Evolutionary conservation across 2,329 filamentous ascomycete genomes (phyloP).

Genomic region (Fusarium decemcellulare): DNA sequence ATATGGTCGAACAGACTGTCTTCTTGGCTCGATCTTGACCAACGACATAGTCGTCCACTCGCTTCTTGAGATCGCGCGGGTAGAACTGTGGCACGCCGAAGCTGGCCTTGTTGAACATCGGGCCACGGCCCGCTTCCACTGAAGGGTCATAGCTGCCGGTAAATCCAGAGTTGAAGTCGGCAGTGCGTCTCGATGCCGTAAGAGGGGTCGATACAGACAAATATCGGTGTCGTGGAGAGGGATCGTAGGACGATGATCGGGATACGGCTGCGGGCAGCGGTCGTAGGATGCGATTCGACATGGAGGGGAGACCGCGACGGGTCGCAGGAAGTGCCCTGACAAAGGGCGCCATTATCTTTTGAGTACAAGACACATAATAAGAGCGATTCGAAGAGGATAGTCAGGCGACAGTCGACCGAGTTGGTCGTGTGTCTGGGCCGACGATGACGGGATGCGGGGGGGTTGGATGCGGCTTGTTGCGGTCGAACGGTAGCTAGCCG

Average conservation of each 20-base stretch:
- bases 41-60: conserved; percentile 96
- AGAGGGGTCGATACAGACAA: conserved; percentile 44
- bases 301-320: conserved; percentile 27
- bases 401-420: conserved; percentile 41
- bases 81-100: conserved; percentile 76
- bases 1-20: conserved; percentile 91
- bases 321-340: conserved; percentile 40
- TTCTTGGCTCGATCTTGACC: conserved; percentile 97
- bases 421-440: conserved; percentile 32
- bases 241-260: conserved; percentile 7
- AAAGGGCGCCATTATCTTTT: conserved; percentile 44
- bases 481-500: conserved; percentile 27
- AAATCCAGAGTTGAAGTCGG: conserved; percentile 70
- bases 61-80: conserved; percentile 82
- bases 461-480: conserved; percentile 33
- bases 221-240: conserved; percentile 33
- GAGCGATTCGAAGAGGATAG: conserved; percentile 13
- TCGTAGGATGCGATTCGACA: conserved; percentile 22
- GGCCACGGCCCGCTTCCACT: conserved; percentile 67
- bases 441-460: conserved; percentile 47
- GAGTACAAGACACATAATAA: conserved; percentile 43
- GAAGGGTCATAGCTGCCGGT: conserved; percentile 72
- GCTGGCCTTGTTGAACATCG: conserved; percentile 70
- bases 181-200: conserved; percentile 56
- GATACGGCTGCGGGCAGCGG: conserved; percentile 8